Percentiles rank a stretch among this genome's conserved stretches.
Evolutionary conservation across 129 eudicot species (phyloP).

Genomic region (Artemisia tridentata): DNA sequence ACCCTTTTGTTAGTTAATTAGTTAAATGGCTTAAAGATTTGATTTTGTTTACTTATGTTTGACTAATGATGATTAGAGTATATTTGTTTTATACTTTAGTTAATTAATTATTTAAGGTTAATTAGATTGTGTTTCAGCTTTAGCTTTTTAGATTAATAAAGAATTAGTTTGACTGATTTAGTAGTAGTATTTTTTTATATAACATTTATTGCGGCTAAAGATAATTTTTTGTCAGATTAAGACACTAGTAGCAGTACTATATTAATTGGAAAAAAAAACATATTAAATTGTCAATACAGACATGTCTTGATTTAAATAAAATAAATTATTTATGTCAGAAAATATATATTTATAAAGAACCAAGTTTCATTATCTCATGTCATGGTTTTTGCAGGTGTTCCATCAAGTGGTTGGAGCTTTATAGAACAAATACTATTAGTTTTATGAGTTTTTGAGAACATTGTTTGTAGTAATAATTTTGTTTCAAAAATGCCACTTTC

Average conservation of each 20-base stretch:
- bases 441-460: constrained; percentile 31
- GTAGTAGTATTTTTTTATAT: constrained; percentile 12
- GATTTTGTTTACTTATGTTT: constrained; percentile 41
- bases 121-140: constrained; percentile 50
- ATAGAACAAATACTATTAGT: constrained; percentile 7
- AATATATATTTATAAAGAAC: constrained; percentile 22
- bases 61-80: constrained; percentile 75
- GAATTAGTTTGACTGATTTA: constrained; percentile 53
- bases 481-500: constrained; percentile 75
- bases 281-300: constrained; percentile 27
- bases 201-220: constrained; percentile 40
- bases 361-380: constrained; percentile 34
- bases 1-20: not conserved
- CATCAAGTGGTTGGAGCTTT: constrained; percentile 35
- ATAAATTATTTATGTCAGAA: constrained; percentile 24
- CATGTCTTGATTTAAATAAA: constrained; percentile 27
- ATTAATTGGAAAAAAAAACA: constrained; percentile 18
- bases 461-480: constrained; percentile 11
- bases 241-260: constrained; percentile 32
- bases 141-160: constrained; percentile 51
- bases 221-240: constrained; percentile 54
- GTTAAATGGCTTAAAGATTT: constrained; percentile 27
- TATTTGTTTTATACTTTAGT: constrained; percentile 34
- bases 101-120: constrained; percentile 29
- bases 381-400: constrained; percentile 47